Conservation (phyloP, 352 stramenopile species). For the Phytopythium delawarense region DNA sequence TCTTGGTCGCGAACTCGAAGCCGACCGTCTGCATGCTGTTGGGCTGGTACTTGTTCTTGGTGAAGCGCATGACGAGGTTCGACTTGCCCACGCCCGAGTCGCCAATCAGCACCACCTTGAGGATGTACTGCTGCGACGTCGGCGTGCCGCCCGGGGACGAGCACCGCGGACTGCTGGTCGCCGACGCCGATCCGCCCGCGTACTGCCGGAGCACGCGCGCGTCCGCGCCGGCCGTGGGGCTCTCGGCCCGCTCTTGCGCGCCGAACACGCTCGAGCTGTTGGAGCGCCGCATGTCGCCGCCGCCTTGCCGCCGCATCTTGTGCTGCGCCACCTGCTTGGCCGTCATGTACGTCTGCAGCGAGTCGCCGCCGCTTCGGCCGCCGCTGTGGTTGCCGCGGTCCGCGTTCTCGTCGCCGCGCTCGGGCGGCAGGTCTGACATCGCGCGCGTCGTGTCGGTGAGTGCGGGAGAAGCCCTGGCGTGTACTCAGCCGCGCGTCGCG, state of each 20-base stretch:
- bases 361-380: conserved; percentile 3
- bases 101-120: conserved; percentile 88
- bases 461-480: neutral
- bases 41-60: conserved; percentile 86
- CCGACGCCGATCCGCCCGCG: conserved; percentile 26
- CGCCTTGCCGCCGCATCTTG: conserved; percentile 22
- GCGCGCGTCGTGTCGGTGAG: neutral
- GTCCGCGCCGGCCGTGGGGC: conserved; percentile 1
- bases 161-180: conserved; percentile 47
- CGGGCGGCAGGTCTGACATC: conserved; percentile 3
- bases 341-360: conserved; percentile 54
- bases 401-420: conserved; percentile 9
- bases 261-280: conserved; percentile 31
- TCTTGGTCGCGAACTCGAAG: conserved; percentile 89
- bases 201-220: conserved; percentile 10
- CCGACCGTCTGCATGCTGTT: conserved; percentile 76
- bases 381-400: neutral
- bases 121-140: conserved; percentile 48
- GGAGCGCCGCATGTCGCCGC: conserved; percentile 31
- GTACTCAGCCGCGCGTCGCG: neutral
- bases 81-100: conserved; percentile 87
- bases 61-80: conserved; percentile 86
- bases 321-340: conserved; percentile 69
- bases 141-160: conserved; percentile 22
- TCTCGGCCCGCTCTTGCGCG: conserved; percentile 7